These are phyloP conservation scores for Petunia secreta DNA, from an alignment of 257 asterid species.

Conservation along the genomic window DNA sequence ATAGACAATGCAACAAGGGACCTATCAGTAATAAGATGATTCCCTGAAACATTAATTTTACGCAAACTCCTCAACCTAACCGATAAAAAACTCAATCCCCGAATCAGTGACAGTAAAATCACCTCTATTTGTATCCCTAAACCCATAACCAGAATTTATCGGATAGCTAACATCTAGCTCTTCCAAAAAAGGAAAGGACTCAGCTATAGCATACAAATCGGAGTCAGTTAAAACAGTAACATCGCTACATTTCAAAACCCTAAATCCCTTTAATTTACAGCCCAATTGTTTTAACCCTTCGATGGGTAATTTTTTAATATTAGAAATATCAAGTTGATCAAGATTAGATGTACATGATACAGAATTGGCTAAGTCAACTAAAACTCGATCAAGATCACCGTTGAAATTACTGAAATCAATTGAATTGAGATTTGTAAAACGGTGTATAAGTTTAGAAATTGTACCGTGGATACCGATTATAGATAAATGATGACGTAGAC, in stretches of 20 bases:
- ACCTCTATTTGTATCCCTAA: not conserved
- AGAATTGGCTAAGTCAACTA: slow-evolving; percentile 20
- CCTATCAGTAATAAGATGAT: slow-evolving; percentile 32
- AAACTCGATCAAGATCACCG: slow-evolving; percentile 14
- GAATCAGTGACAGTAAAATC: slow-evolving; percentile 25
- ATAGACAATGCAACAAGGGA: slow-evolving; percentile 24
- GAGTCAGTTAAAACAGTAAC: slow-evolving; percentile 12
- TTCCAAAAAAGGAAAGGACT: slow-evolving; percentile 24
- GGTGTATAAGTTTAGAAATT: slow-evolving; percentile 22
- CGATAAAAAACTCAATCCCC: slow-evolving; percentile 27
- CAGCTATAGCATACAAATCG: slow-evolving; percentile 27
- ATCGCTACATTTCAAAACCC: slow-evolving; percentile 28
- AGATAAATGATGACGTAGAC: slow-evolving; percentile 13
- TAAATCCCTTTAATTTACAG: slow-evolving; percentile 10
- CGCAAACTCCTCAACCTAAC: slow-evolving; percentile 22
- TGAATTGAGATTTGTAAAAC: slow-evolving; percentile 29
- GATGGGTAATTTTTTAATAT: not conserved
- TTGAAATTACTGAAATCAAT: slow-evolving; percentile 23
- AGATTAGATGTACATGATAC: not conserved
- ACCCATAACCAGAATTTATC: not conserved
- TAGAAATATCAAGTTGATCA: slow-evolving; percentile 24
- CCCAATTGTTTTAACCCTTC: slow-evolving; percentile 17
- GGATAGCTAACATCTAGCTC: slow-evolving; percentile 33
- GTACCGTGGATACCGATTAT: slow-evolving; percentile 20
- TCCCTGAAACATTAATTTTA: slow-evolving; percentile 33